Base-by-base conservation (phyloP, 345 rosid species). In the Carallia pectinifolia region DNA sequence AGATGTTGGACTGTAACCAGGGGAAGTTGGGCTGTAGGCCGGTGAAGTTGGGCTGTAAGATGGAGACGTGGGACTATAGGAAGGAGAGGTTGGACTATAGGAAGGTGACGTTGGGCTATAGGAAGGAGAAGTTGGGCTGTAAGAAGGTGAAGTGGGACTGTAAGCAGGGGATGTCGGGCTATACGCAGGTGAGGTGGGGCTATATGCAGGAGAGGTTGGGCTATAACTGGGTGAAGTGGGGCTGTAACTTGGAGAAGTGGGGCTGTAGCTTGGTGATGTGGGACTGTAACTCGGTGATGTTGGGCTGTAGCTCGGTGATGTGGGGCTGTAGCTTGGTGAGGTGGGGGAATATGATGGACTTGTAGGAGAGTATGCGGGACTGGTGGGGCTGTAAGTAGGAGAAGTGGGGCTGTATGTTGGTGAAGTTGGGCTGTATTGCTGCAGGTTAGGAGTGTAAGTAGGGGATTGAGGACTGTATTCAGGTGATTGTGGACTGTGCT, bases 331-430 rank as follows among this genome's bases (percentile, higher is more conserved):
- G 19, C 79, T 68, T 5, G 83, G 87, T 19, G 85, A 79, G 6
- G 87, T 83, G 10, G 86, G 86, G 33, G 81, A 76, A 65, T 84
- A 84, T 7, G 85, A 79, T n/a, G 85, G 87, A 58, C 83, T 81
- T 44, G 85, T 84, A 5, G 90, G 96, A 71, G 92, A 86, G 71
- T 89, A 91, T 2, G 93, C 92, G 6, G 98, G 97, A 73, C 90
- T 84, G 12, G 92, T 89, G 23, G 98, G 97, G 71, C 96, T 91
- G 62, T 86, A 93, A 15, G 89, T 82, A 36, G 97, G 98, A 59
- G 97, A 89, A 61, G 89, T 90, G 6, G 98, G 98, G 70, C 97
- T 90, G 63, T 94, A 94, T 19, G 85, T 82, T 17, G 97, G 98
- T 1, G 98, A 94, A 18, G 96, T 88, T 34, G 98, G 96, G 69